Base-by-base conservation (phyloP, 2,329 filamentous ascomycete genomes). In the Volutella citrinella region DNA sequence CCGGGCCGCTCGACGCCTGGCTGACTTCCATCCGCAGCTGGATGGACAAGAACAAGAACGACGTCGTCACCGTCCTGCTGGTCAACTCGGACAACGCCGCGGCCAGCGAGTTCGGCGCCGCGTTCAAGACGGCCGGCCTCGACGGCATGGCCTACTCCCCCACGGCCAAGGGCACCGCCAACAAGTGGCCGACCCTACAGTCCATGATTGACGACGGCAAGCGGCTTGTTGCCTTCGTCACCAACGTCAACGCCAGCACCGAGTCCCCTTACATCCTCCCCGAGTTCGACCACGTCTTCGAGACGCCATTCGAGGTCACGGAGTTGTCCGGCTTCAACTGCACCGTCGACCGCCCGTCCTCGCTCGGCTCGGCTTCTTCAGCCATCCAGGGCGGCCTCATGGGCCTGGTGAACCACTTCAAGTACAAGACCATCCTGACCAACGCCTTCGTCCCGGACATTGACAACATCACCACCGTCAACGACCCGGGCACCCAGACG, bases 361-460 rank as follows among this genome's bases (percentile, higher is more conserved):
- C 60, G 6, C 63, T 80, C 20, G 57, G 61, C 15, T 55, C 66
- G 5, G 71, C 72, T 30, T 52, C 72, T 12, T 51, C 67, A 2
- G 84, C 82, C 3, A 54, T 84, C 17, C 54, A 66, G 1, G 68
- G 70, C 2, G 75, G 76, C 47, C 72, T 78, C 49, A 72, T 93
- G 57, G 78, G 85, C 17, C 67, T 93, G 9, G 72, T 87, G 66
- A 93, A 93, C 68, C 87, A 93, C 65, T 91, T 93, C 67, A 72
- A 84, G 33, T 81, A 90, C 65, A 64, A 70, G 37, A 61, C 55
- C 6, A 55, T 79, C 15, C 56, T 66, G n/a, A 59, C 71, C 5
- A 69, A 68, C 39, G 75, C 30, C 22, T 63, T 76, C 44, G 65
- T 78, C 24, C 83, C 84, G 3, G 75, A 84, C 46, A 66, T 73